A percentile compares a stretch with the other conserved stretches of the same genome.
phyloP scores from a whole-genome alignment of 2,329 filamentous ascomycete genomes.

The Colletotrichum chlorophyti region DNA sequence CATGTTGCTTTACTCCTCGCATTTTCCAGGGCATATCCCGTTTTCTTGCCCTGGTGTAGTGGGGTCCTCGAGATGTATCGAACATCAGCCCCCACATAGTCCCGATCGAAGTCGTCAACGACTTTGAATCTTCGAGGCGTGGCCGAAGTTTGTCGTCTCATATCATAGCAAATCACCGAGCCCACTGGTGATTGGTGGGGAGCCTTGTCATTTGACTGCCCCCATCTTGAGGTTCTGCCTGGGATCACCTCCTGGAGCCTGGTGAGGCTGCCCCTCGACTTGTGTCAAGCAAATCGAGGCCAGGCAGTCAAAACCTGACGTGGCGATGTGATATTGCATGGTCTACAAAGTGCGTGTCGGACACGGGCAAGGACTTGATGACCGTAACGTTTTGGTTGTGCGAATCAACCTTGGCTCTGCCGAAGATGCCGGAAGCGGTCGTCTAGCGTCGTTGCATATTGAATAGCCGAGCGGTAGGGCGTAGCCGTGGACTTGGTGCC shows the following conservation, averaged over 20 bases:
- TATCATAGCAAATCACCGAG: not conserved
- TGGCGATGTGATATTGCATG: not conserved
- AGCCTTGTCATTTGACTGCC: conserved; percentile 7
- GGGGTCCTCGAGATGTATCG: not conserved
- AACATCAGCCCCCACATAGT: not conserved
- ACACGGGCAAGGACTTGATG: not conserved
- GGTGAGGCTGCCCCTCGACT: not conserved
- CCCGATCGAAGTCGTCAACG: conserved; percentile 1
- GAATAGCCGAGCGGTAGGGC: not conserved
- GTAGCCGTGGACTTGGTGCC: not conserved
- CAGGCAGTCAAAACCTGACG: not conserved
- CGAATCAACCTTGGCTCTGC: no score
- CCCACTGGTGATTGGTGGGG: not conserved
- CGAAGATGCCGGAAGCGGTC: no score
- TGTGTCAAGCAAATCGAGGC: no score
- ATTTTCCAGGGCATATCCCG: conserved; percentile 18
- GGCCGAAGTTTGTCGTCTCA: not conserved
- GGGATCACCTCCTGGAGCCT: not conserved
- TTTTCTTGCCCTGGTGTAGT: conserved; percentile 9
- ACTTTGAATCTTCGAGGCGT: not conserved
- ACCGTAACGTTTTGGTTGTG: not conserved
- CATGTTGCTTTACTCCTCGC: not conserved
- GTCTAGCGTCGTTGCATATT: not conserved
- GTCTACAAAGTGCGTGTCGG: not conserved
- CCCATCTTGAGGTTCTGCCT: not conserved